A percentile compares a stretch with the other conserved stretches of the same genome.
Evolutionary conservation across 352 stramenopile species (phyloP).

Genomic region (Elongisporangium anandrum): DNA sequence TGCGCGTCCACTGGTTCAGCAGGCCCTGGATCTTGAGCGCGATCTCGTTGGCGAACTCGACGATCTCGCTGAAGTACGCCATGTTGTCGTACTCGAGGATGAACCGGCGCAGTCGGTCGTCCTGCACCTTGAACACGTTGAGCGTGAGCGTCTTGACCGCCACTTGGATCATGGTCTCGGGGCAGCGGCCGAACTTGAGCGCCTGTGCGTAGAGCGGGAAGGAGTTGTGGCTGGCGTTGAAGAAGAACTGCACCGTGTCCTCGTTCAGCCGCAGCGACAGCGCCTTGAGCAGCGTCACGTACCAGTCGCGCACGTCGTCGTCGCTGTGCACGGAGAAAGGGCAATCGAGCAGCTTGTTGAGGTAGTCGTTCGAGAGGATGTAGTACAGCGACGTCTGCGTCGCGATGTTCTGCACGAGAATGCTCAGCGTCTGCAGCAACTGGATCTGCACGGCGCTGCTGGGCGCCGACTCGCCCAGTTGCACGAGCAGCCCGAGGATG

Average conservation of each 20-base stretch:
- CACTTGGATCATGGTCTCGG: conserved; percentile 83
- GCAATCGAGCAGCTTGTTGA: conserved; percentile 91
- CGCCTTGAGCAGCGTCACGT: conserved; percentile 86
- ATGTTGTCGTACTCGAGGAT: conserved; percentile 70
- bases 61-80: conserved; percentile 77
- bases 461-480: conserved; percentile 56
- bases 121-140: conserved; percentile 76
- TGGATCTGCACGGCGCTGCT: conserved; percentile 85
- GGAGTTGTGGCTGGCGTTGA: conserved; percentile 37
- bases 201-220: conserved; percentile 80
- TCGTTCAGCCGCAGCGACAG: conserved; percentile 81
- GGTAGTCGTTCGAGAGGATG: conserved; percentile 93
- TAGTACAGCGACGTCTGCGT: conserved; percentile 92
- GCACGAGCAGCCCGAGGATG: conserved; percentile 89
- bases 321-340: conserved; percentile 56
- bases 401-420: conserved; percentile 89
- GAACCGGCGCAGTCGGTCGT: conserved; percentile 73
- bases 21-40: conserved; percentile 73
- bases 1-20: conserved; percentile 53
- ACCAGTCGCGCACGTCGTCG: conserved; percentile 88
- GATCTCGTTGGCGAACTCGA: conserved; percentile 70
- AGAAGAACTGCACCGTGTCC: conserved; percentile 90
- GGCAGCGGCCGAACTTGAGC: conserved; percentile 61
- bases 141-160: conserved; percentile 86
- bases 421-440: conserved; percentile 91